Evolutionary conservation across 2,329 filamentous ascomycete species (phyloP), one percentile per base, ranked within the genome.

Genomic region (Curvularia lunata): DNA sequence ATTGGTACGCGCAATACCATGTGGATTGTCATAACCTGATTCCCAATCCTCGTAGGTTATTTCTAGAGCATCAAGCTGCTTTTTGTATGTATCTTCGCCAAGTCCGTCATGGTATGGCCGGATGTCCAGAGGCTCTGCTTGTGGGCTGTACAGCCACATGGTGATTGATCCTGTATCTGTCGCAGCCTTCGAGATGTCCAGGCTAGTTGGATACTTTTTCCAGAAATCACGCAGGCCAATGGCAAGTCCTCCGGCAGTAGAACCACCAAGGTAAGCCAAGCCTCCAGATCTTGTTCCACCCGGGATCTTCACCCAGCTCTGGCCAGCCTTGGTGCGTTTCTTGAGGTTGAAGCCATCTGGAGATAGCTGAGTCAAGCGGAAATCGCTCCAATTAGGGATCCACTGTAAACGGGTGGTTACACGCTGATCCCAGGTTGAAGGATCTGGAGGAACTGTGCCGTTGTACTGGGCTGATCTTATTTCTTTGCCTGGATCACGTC

Each of bases 41-140:
- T 88, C 85, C 58, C 80, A 88, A 59, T 88, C 86, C 58, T 88
- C 86, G 56, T 88, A 88, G 0, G 86, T 88, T 21, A 88, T 84
- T 25, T 86, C 80, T 0, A 88, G 78, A 1, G 84, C 86, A 56
- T 87, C 85, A 0, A 87, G 74, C 67, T 88, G 82, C 18, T 87
- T 79, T 0, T 75, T 78, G 56, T 86, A 88, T 0, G 80, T 83
- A 42, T 86, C 80, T 63, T 84, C 67, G 0, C 84, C 84, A 6
- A 88, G 70, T 0, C 84, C 83, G 58, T 88, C 84, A 46, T 88
- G 85, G 55, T 83, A 88, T 0, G 84, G 82, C 0, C 84, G 76
- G 4, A 86, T 72, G 37, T 88, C 86, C 49, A 88, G 74, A 0
- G 85, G 84, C 28, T 80, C 78, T 0, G 84, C 84, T 1, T 77